Evolutionary conservation across 1,284 basidiomycete species (phyloP).

Genomic region (Tilletia horrida): DNA sequence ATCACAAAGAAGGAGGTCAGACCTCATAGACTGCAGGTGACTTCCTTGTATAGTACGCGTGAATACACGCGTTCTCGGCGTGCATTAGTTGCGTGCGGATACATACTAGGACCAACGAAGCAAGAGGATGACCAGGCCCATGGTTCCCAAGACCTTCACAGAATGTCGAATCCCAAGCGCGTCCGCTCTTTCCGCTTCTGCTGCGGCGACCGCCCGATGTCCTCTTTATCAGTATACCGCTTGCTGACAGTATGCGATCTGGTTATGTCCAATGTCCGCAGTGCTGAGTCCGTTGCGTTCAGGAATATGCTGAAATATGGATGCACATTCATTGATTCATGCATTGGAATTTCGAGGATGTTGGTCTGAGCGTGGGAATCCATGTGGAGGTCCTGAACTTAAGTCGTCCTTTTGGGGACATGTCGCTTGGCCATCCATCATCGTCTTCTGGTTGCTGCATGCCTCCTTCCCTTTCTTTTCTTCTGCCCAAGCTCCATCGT

Average conservation of each 20-base stretch:
- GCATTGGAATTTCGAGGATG: no score
- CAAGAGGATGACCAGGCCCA: slow-evolving; percentile 7
- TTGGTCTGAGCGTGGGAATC: background rate
- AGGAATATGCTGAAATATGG: no score
- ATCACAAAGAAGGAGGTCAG: background rate
- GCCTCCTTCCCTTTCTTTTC: no score
- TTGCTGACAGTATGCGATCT: no score
- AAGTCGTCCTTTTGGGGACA: background rate
- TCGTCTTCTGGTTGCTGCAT: no score
- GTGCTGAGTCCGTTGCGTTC: no score
- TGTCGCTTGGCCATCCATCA: no score
- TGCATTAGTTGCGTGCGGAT: background rate
- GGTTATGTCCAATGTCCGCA: no score
- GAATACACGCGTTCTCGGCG: background rate
- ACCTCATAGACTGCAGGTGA: background rate
- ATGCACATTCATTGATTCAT: no score
- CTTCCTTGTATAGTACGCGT: background rate
- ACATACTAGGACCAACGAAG: slow-evolving; percentile 12
- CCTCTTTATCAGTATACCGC: no score
- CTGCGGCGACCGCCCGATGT: background rate
- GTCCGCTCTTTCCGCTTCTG: background rate
- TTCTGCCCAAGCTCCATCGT: no score
- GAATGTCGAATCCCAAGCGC: background rate
- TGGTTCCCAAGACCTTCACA: background rate
- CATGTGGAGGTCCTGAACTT: background rate